Conservation (phyloP, 2,329 filamentous ascomycete species). For the Pseudonectria foliicola region DNA sequence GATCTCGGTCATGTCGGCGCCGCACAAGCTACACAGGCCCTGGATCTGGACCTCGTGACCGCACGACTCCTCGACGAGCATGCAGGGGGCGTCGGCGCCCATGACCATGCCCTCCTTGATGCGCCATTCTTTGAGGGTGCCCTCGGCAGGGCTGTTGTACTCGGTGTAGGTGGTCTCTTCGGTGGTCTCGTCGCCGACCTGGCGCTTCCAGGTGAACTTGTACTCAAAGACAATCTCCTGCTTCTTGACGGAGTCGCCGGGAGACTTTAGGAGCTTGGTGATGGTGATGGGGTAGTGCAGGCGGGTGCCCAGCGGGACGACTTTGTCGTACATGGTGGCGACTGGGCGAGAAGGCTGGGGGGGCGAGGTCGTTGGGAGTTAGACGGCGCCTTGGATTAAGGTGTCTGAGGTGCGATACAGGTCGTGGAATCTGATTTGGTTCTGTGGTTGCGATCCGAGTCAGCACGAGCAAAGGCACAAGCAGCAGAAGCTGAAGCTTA, state of each 20-base stretch:
- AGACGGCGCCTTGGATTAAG: too few relatives aligned
- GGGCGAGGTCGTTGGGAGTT: too few relatives aligned
- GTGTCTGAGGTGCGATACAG: too few relatives aligned
- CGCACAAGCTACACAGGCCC: slow-evolving; percentile 85
- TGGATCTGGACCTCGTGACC: slow-evolving; percentile 86
- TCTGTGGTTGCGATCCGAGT: too few relatives aligned
- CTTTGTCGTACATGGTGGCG: slow-evolving; percentile 33
- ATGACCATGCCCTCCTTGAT: slow-evolving; percentile 62
- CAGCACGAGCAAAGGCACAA: too few relatives aligned
- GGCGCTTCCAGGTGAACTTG: slow-evolving; percentile 73
- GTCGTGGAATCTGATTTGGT: too few relatives aligned
- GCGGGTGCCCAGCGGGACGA: slow-evolving; percentile 48
- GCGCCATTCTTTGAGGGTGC: slow-evolving; percentile 69
- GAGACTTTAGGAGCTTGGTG: slow-evolving; percentile 70
- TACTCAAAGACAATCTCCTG: slow-evolving; percentile 79
- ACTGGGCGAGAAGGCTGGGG: too few relatives aligned
- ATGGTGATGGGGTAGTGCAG: slow-evolving; percentile 93
- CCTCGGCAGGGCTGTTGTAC: slow-evolving; percentile 80
- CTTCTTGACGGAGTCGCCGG: slow-evolving; percentile 68
- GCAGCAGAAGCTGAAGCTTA: too few relatives aligned
- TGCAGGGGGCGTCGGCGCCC: slow-evolving; percentile 47
- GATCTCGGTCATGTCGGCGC: slow-evolving; percentile 90
- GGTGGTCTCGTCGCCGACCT: slow-evolving; percentile 58
- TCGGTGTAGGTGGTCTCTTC: slow-evolving; percentile 65
- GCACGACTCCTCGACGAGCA: slow-evolving; percentile 85